phyloP scores from a whole-genome alignment of 768 basidiomycete genomes.

The Boletellus sp. region DNA sequence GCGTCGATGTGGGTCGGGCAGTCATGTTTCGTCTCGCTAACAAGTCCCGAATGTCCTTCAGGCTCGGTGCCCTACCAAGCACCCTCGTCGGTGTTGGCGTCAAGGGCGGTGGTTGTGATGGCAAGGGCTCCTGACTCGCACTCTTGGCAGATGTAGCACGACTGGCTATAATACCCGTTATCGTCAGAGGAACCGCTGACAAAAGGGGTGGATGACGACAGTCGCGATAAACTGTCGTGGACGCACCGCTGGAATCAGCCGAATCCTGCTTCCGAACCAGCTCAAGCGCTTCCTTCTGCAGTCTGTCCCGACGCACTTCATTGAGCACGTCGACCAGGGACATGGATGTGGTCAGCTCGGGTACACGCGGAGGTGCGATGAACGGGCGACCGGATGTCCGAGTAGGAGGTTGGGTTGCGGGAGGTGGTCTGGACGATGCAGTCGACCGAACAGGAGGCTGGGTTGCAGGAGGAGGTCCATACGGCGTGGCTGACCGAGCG shows the following conservation, averaged over 20 bases:
- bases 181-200: not conserved
- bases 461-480: not conserved
- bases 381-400: conserved; percentile 7
- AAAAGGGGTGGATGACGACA: too few relatives aligned
- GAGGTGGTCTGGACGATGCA: not conserved
- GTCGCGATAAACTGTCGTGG: not conserved
- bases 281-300: not conserved
- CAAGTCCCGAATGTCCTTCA: conserved; percentile 16
- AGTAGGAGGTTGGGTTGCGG: conserved; percentile 1
- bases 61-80: conserved; percentile 11
- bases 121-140: not conserved
- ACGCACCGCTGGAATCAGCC: not conserved
- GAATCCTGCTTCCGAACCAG: not conserved
- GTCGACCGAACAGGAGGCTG: not conserved
- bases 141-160: not conserved
- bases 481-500: not conserved
- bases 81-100: not conserved
- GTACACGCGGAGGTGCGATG: conserved; percentile 25
- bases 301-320: conserved; percentile 9
- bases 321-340: conserved; percentile 24
- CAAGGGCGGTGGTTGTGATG: not conserved
- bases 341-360: conserved; percentile 9
- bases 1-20: not conserved
- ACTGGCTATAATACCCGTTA: not conserved
- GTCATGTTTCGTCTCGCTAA: conserved; percentile 5